phyloP scores from a whole-genome alignment of 768 basidiomycete genomes.

The Hydnomerulius pinastri region DNA sequence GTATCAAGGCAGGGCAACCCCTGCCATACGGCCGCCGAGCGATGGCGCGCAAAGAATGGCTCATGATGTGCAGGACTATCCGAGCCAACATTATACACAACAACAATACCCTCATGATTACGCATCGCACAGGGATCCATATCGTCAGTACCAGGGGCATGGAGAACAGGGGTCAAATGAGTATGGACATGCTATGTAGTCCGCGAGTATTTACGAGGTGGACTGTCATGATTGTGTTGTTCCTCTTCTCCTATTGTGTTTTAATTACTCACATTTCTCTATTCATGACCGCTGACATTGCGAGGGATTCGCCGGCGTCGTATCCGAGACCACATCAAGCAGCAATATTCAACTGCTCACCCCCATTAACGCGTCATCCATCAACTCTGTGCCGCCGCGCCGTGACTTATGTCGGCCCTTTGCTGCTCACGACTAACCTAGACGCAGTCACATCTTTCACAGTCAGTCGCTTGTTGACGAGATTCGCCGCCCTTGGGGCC shows the following conservation, averaged over 20 bases:
- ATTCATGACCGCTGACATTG: too few relatives aligned
- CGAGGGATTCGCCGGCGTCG: too few relatives aligned
- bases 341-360: too few relatives aligned
- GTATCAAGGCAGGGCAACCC: slow-evolving; percentile 52
- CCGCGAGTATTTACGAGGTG: slow-evolving; percentile 12
- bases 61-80: slow-evolving; percentile 43
- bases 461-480: too few relatives aligned
- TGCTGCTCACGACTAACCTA: too few relatives aligned
- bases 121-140: slow-evolving; percentile 26
- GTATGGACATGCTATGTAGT: slow-evolving; percentile 36
- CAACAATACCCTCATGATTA: slow-evolving; percentile 30
- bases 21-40: slow-evolving; percentile 33
- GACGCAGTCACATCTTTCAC: too few relatives aligned
- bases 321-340: too few relatives aligned
- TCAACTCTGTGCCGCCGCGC: too few relatives aligned
- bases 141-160: slow-evolving; percentile 32
- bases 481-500: too few relatives aligned
- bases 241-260: slow-evolving; percentile 20
- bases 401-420: too few relatives aligned
- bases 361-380: too few relatives aligned
- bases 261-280: slow-evolving; percentile 25
- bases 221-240: slow-evolving; percentile 16
- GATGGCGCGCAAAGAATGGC: slow-evolving; percentile 35
- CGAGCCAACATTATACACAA: slow-evolving; percentile 29
- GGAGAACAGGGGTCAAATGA: slow-evolving; percentile 29